These are phyloP conservation scores for Rhizoclosmatium globosum DNA, from an alignment of 192 early-diverging fungal genomes.

Conservation along the genomic window DNA sequence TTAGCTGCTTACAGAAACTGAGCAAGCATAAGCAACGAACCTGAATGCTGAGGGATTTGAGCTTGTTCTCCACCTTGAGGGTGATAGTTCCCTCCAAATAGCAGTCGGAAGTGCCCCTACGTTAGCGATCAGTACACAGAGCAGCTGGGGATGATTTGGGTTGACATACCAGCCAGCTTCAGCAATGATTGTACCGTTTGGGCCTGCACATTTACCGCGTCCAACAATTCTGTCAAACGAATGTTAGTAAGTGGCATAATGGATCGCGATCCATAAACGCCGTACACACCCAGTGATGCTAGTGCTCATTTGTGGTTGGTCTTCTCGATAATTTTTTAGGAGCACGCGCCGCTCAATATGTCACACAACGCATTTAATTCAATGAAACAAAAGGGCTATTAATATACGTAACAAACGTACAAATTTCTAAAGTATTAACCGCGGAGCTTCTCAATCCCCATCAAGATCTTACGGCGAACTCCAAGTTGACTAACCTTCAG, in stretches of 20 bases:
- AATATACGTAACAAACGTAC: not conserved
- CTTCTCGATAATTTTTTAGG: not conserved
- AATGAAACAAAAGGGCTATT: not conserved
- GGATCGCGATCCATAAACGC: not conserved
- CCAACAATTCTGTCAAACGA: not conserved
- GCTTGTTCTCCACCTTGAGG: constrained; percentile 26
- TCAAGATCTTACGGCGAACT: constrained; percentile 4
- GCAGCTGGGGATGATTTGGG: no score
- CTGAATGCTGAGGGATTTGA: constrained; percentile 10
- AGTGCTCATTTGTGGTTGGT: not conserved
- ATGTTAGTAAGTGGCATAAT: not conserved
- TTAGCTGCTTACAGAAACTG: no score
- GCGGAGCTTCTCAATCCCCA: constrained; percentile 12
- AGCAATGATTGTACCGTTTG: not conserved
- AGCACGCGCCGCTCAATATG: not conserved
- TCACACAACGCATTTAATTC: not conserved
- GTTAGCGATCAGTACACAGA: no score
- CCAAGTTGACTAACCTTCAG: not conserved
- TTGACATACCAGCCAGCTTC: not conserved
- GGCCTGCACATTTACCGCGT: not conserved
- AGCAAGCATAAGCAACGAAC: no score
- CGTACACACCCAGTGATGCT: not conserved
- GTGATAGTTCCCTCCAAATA: constrained; percentile 13
- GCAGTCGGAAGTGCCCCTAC: no score
- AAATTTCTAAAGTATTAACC: not conserved